phyloP scores from a whole-genome alignment of 148 eudicot species.

The Bassia scoparia region DNA sequence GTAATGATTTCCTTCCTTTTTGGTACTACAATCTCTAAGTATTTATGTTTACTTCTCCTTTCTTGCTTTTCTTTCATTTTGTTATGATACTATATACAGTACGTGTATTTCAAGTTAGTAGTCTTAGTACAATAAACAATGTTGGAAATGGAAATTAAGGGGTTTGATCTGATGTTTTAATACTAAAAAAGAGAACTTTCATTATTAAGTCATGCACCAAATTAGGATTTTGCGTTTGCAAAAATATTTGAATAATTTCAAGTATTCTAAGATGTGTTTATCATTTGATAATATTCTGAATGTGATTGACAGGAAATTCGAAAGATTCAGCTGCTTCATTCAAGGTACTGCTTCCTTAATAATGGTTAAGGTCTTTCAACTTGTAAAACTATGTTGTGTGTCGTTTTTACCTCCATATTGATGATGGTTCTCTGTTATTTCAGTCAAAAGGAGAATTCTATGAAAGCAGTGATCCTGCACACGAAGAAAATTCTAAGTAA shows the following conservation, averaged over 20 bases:
- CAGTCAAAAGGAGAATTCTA: conserved; percentile 33
- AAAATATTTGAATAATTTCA: not conserved
- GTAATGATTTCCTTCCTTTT: conserved; percentile 1
- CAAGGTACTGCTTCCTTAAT: conserved; percentile 39
- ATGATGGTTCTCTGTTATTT: conserved; percentile 14
- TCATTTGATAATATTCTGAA: conserved; percentile 17
- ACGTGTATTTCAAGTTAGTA: not conserved
- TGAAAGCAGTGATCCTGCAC: conserved; percentile 36
- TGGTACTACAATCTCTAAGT: not conserved
- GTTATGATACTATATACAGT: no score
- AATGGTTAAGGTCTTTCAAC: not conserved
- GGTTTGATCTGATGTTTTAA: conserved; percentile 6
- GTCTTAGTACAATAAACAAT: not conserved
- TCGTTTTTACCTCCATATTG: not conserved
- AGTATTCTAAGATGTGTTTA: not conserved
- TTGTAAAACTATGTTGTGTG: not conserved
- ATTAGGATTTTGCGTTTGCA: not conserved
- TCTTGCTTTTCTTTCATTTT: not conserved
- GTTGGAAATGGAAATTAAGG: not conserved
- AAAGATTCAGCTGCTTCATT: conserved; percentile 29
- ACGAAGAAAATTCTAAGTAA: conserved; percentile 75
- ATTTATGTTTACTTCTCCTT: not conserved
- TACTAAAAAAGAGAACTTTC: not conserved
- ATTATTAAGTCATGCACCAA: not conserved
- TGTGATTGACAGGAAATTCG: conserved; percentile 30